Evolutionary conservation across 768 basidiomycete species (phyloP), one percentile per base, ranked within the genome.

Genomic region (Naganishia kalamii): DNA sequence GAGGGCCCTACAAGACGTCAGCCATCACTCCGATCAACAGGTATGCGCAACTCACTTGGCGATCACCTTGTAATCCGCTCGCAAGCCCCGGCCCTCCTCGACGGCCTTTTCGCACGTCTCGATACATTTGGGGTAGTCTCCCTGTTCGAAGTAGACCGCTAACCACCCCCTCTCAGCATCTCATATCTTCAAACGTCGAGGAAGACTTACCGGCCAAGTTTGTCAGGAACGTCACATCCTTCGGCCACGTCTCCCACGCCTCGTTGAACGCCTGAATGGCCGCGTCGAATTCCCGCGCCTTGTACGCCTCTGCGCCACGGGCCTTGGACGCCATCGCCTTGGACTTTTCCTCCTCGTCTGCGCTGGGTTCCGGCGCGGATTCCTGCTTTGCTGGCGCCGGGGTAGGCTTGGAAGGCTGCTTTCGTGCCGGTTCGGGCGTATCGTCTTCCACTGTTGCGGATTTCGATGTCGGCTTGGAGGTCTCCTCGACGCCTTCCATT

Each of bases 121-220:
- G 72, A 99, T 93, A 63, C 86, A 85, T 76, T 89, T 87, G 79
- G 91, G 88, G 72, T 87, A 97, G 37, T 98, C 87, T 11, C 87
- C 90, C 77, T 94, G 84, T 80, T 99, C 96, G 72, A 92, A 92
- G 79, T 93, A 89, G 8, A 86, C 92, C 63, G 96, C 96, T 88
- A 60, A 59, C 37, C 3, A 35, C 17, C 21, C 17, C 37, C 8
- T 40, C 8, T 40, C 37, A 40, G 37, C 7, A 40, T 40, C 37
- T 7, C 37, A 7, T 17, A 40, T 40, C 37, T 40, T 7, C n/a
- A n/a, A n/a, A n/a, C n/a, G n/a, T n/a, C n/a, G n/a, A 40, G 17
- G 37, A 17, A 40, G 19, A 21, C 54, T 40, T 27, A 57, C 54
- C 54, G n/a, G 85, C 86, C 47, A 93, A 79, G 78, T 99, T 99